phyloP scores from a whole-genome alignment of 495 filamentous ascomycete genomes.

The Letharia columbiana region DNA sequence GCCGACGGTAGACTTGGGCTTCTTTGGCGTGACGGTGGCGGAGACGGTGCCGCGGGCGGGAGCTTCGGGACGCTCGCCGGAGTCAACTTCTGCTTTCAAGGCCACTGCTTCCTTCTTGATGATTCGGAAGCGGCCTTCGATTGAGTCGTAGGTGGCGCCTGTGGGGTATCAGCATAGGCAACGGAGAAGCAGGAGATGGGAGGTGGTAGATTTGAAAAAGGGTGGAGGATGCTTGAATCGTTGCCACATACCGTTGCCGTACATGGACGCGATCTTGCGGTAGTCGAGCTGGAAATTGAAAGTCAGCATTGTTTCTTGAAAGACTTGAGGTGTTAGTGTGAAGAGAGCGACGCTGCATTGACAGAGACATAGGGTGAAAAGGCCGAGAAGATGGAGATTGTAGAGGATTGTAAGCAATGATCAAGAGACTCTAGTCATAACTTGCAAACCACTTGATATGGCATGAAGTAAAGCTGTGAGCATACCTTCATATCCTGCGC shows the following conservation, averaged over 20 bases:
- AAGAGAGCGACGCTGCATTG: neutral
- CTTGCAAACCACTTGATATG: neutral
- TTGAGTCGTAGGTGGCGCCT: conserved; percentile 36
- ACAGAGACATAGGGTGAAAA: too few relatives aligned
- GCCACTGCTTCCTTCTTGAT: conserved; percentile 27
- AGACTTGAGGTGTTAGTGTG: neutral
- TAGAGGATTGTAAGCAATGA: neutral
- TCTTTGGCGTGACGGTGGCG: conserved; percentile 3
- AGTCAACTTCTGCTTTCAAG: conserved; percentile 27
- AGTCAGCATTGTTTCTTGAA: neutral
- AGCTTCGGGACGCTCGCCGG: conserved; percentile 21
- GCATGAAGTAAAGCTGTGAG: neutral
- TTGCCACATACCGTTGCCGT: conserved; percentile 22
- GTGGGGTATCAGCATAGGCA: neutral
- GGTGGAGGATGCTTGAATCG: too few relatives aligned
- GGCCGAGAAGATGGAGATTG: neutral
- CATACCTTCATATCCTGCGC: conserved; percentile 27
- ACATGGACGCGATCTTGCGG: conserved; percentile 25
- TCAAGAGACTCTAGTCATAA: neutral
- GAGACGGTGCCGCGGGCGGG: conserved; percentile 16
- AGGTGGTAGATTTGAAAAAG: neutral
- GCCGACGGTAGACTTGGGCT: neutral
- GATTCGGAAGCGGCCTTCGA: conserved; percentile 34
- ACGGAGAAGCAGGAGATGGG: neutral
- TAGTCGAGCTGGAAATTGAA: conserved; percentile 23